These are phyloP conservation scores for Forsythia viridissima DNA, from an alignment of 257 asterid genomes.

Conservation along the genomic window DNA sequence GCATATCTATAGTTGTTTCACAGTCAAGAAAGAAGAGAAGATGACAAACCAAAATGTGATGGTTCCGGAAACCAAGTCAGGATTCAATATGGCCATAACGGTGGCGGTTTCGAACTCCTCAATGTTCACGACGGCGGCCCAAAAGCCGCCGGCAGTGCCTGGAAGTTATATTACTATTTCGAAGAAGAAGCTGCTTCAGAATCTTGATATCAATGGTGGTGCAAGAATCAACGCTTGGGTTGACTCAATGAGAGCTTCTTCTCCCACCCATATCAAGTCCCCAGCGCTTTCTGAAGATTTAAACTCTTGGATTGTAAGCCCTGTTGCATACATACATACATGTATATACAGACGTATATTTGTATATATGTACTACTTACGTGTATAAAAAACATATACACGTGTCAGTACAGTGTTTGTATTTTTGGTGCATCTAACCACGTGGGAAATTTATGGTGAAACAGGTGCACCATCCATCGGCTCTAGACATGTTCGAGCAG, in stretches of 20 bases:
- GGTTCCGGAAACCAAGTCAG: conserved; percentile 40
- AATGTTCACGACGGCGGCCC: conserved; percentile 47
- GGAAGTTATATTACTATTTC: conserved; percentile 66
- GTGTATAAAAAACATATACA: conserved; percentile 8
- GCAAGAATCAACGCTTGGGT: conserved; percentile 67
- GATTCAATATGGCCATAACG: conserved; percentile 28
- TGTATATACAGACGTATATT: background rate
- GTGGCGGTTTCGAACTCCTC: conserved; percentile 53
- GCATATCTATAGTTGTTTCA: too few relatives aligned
- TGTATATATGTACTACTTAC: background rate
- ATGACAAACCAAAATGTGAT: conserved; percentile 78
- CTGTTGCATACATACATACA: background rate
- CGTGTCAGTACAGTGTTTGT: conserved; percentile 25
- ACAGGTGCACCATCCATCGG: conserved; percentile 82
- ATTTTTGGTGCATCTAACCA: conserved; percentile 6
- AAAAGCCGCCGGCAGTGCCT: conserved; percentile 75
- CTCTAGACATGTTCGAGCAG: conserved; percentile 77
- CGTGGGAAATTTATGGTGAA: conserved; percentile 19
- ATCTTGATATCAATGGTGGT: conserved; percentile 52
- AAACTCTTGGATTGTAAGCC: conserved; percentile 61
- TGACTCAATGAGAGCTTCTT: conserved; percentile 86
- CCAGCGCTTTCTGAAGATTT: conserved; percentile 48
- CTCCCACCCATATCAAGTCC: conserved; percentile 71
- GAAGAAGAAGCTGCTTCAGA: conserved; percentile 59
- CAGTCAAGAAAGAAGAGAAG: background rate